A percentile compares a stretch with the other conserved stretches of the same genome.
phyloP scores from a whole-genome alignment of 768 basidiomycete species.

The Cyathus striatus region DNA sequence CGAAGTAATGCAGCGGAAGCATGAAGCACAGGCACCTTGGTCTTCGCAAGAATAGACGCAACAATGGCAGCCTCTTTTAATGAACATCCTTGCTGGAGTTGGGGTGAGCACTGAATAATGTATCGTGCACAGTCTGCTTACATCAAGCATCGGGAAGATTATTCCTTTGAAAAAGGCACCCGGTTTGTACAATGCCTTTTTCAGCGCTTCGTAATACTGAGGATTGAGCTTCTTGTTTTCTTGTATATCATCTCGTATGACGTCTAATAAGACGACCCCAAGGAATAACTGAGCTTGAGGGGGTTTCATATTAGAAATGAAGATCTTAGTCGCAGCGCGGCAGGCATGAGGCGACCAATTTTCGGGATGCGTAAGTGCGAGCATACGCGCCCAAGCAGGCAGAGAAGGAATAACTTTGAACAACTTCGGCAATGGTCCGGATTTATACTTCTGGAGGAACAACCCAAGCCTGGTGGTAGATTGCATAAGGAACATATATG shows the following conservation, averaged over 20 bases:
- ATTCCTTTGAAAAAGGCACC: conserved; percentile 98
- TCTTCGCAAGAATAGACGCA: conserved; percentile 85
- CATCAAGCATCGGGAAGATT: conserved; percentile 91
- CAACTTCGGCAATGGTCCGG: conserved; percentile 90
- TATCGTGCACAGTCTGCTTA: conserved; percentile 27
- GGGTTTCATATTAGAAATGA: conserved; percentile 96
- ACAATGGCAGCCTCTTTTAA: conserved; percentile 94
- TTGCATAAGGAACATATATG: conserved; percentile 2
- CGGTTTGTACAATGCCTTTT: conserved; percentile 91
- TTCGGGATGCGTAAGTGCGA: conserved; percentile 89
- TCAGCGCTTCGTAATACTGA: conserved; percentile 91
- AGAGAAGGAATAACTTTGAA: conserved; percentile 98
- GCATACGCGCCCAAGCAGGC: conserved; percentile 92
- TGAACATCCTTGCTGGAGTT: conserved; percentile 62
- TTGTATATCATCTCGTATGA: conserved; percentile 83
- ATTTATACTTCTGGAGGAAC: conserved; percentile 85
- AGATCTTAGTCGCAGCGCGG: conserved; percentile 89
- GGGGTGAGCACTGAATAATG: background rate
- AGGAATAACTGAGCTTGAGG: conserved; percentile 90
- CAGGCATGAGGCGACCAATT: conserved; percentile 96
- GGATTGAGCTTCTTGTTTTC: conserved; percentile 86
- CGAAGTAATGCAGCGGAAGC: conserved; percentile 92
- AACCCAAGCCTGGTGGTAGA: conserved; percentile 64
- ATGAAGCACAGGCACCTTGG: conserved; percentile 93
- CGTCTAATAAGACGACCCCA: conserved; percentile 86